Conservation (phyloP, 495 filamentous ascomycete genomes). For the Aspergillus affinis region DNA sequence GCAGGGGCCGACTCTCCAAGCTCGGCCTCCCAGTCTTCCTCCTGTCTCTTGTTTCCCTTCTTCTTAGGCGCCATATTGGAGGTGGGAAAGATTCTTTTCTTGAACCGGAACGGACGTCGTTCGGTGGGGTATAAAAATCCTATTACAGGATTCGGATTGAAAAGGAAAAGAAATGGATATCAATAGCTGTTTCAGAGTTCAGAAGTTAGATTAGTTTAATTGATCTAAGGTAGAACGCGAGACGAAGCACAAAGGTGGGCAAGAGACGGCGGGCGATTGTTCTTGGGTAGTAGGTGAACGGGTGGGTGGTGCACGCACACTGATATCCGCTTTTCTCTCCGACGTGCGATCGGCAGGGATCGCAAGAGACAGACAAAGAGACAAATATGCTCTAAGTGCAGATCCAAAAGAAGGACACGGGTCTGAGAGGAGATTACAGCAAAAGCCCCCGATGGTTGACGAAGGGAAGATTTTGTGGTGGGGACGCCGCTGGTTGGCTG, state of each 20-base stretch:
- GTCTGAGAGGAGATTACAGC: slow-evolving; percentile 19
- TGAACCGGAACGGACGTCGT: neutral
- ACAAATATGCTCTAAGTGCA: slow-evolving; percentile 13
- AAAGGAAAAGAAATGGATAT: neutral
- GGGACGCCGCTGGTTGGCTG: slow-evolving; percentile 7
- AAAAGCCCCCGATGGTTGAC: slow-evolving; percentile 18
- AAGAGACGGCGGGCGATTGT: neutral
- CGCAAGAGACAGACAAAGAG: slow-evolving; percentile 15
- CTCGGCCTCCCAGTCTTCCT: slow-evolving; percentile 97
- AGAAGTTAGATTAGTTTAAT: neutral
- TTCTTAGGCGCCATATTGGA: slow-evolving; percentile 80
- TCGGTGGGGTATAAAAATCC: neutral
- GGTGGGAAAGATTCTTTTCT: neutral
- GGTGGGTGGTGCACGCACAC: slow-evolving; percentile 15
- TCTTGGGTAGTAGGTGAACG: slow-evolving; percentile 1
- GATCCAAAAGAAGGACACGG: slow-evolving; percentile 15
- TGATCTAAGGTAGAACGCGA: neutral
- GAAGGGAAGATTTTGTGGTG: slow-evolving; percentile 26
- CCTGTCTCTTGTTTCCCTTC: slow-evolving; percentile 83
- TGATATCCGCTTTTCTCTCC: slow-evolving; percentile 11
- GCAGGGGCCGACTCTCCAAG: slow-evolving; percentile 72
- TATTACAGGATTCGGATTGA: neutral
- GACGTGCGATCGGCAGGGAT: slow-evolving; percentile 14
- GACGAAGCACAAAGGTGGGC: neutral
- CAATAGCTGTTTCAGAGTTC: neutral